A percentile compares a stretch with the other conserved stretches of the same genome.
Conservation (phyloP, 83 land plant species). For the Diphasiastrum complanatum region DNA sequence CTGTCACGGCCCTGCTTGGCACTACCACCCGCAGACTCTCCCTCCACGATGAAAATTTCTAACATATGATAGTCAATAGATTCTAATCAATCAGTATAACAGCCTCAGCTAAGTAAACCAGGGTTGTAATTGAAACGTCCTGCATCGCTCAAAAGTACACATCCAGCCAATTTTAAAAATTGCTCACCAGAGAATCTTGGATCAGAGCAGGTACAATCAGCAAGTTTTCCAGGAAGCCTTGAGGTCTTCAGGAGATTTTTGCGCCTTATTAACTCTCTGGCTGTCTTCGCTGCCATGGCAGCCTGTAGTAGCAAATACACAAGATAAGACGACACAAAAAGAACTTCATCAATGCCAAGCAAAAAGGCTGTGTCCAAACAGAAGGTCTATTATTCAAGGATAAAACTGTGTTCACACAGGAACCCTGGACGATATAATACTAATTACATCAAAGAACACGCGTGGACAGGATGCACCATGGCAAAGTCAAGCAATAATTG, state of each 20-base stretch:
- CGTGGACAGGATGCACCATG: too few relatives aligned
- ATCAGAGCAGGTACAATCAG: slow-evolving; percentile 82
- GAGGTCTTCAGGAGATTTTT: slow-evolving; percentile 79
- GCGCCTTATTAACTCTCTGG: slow-evolving; percentile 86
- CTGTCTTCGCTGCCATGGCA: slow-evolving; percentile 92
- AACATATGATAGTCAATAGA: too few relatives aligned
- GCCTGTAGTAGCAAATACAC: slow-evolving; percentile 43
- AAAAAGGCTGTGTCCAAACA: too few relatives aligned
- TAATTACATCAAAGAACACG: too few relatives aligned
- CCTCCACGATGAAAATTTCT: slow-evolving; percentile 98
- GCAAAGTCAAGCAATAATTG: too few relatives aligned
- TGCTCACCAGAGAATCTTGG: slow-evolving; percentile 35
- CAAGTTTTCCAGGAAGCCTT: slow-evolving; percentile 93
- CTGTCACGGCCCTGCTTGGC: slow-evolving; percentile 98
- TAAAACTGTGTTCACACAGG: too few relatives aligned
- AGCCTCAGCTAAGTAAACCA: too few relatives aligned
- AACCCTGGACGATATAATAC: too few relatives aligned
- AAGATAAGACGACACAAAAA: not conserved
- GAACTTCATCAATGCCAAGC: too few relatives aligned
- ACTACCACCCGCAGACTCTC: slow-evolving; percentile 99
- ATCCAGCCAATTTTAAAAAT: not conserved
- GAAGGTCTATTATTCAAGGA: too few relatives aligned
- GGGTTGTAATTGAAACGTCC: slow-evolving; percentile 23
- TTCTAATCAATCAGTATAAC: not conserved
- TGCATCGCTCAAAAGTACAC: not conserved